Percentiles rank a stretch among this genome's conserved stretches.
Conservation (phyloP, 2,329 filamentous ascomycete species). For the Ophiostoma sp. region DNA sequence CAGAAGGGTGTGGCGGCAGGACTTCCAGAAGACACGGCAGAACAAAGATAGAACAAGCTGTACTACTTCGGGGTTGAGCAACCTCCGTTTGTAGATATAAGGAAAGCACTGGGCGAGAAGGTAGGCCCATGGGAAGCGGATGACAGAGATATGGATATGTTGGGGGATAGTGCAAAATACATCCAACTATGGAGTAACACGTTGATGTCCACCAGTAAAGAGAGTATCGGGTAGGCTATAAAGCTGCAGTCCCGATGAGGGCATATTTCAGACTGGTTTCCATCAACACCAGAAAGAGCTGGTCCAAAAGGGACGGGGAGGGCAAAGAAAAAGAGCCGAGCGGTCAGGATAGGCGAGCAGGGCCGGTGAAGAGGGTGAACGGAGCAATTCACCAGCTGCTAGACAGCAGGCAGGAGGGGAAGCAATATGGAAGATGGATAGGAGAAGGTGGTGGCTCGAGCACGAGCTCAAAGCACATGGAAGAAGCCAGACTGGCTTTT, state of each 20-base stretch:
- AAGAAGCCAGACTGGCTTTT: neutral
- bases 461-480: neutral
- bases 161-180: neutral
- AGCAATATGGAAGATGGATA: conserved; percentile 9
- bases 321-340: neutral
- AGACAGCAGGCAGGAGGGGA: neutral
- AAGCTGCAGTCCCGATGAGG: neutral
- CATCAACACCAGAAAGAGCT: neutral
- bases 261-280: neutral
- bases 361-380: neutral
- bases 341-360: conserved; percentile 8
- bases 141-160: neutral
- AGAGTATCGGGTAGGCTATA: neutral
- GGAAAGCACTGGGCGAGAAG: neutral
- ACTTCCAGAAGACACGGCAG: conserved; percentile 1
- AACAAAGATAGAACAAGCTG: neutral
- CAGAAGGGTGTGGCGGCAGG: neutral
- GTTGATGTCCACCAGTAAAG: neutral
- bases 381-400: neutral
- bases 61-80: neutral
- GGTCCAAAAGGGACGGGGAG: neutral
- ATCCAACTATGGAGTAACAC: neutral
- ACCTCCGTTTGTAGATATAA: neutral
- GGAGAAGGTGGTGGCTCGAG: conserved; percentile 5
- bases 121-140: neutral